Evolutionary conservation across 2,329 filamentous ascomycete species (phyloP), one percentile per base, ranked within the genome.

Genomic region (Trichophyton benhamiae): DNA sequence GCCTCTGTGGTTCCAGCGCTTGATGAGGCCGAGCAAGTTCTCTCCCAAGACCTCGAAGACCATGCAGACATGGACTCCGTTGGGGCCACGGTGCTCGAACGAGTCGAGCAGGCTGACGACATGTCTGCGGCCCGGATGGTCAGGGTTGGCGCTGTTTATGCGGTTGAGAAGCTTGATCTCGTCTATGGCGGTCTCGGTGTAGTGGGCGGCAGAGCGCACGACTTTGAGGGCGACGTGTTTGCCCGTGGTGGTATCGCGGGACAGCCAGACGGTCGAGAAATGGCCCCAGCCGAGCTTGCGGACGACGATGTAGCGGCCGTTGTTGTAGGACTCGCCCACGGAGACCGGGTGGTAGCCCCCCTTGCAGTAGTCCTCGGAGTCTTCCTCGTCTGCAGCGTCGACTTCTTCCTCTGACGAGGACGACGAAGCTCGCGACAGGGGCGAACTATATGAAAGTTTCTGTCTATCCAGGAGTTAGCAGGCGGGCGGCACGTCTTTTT

Each of bases 351-450:
- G 94, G 76, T 97, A 99, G 64, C 94, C 94, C 70, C 94, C 94
- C 78, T 97, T 97, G 83, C 92, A 96, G 79, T 99, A 99, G 76
- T 99, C 94, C 77, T 97, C 92, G 57, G 90, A 96, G 76, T 99
- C 94, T 77, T 99, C 94, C 78, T 99, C 94, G 73, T 97, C 94
- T 71, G 91, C 92, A 44, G 92, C 95, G 72, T 94, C 91, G 70
- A 96, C 91, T 75, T 87, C 84, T 68, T 84, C 82, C 73, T 96
- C 91, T 76, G 92, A 91, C 68, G 84, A 86, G 55, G 88, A 88
- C 61, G 85, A 83, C 59, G 87, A 87, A 65, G 90, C 92, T 68
- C 86, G 82, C 80, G 78, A 68, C 62, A 76, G 71, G 61, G 74
- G 75, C 62, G 76, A 76, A 63, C 67, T 63, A 65, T 64, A 65